Evolutionary conservation across 2,329 filamentous ascomycete species (phyloP), one percentile per base, ranked within the genome.

Genomic region (Peltaster fructicola): DNA sequence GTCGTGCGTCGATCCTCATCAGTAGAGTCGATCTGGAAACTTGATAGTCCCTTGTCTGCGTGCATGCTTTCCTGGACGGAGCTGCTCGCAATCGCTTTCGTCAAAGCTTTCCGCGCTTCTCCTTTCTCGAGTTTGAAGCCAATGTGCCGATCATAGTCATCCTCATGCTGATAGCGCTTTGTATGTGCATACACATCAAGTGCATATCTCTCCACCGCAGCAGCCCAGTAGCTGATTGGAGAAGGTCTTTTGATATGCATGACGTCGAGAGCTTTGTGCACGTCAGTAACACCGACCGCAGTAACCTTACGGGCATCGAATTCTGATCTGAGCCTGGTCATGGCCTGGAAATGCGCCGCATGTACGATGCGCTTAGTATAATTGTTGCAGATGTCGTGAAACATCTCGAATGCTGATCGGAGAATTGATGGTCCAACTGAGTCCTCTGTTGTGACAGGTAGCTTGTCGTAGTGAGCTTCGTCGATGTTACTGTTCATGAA

Each of bases 401-500:
- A 73, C 37, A 88, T 79, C 4, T 67, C 61, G n/a, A 90, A 61
- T 0, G 77, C 71, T 2, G 78, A 82, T 5, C 71, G 65, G 36
- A 75, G 71, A 12, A 92, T 66, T 0, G 74, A 68, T 0, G 82
- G 82, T 3, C 56, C 56, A 28, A 66, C 60, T 3, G 40, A 40
- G 7, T 35, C 23, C 2, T 26, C 59, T 11, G 63, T 60, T 6
- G 77, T 39, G 18, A 56, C 58, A 20, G 19, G 19, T 8, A 22
- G 6, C 7, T n/a, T 22, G 64, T 54, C 2, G 56, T 46, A 31
- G 54, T n/a, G n/a, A n/a, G n/a, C n/a, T n/a, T n/a, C n/a, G n/a
- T n/a, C n/a, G n/a, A n/a, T n/a, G n/a, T n/a, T 56, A 39, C 43
- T 30, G 43, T 84, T 85, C 79, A 90, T 85, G 44, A 85, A 88